Base-by-base conservation (phyloP, 805 yeast genomes). In the Kazachstania taianensis region DNA sequence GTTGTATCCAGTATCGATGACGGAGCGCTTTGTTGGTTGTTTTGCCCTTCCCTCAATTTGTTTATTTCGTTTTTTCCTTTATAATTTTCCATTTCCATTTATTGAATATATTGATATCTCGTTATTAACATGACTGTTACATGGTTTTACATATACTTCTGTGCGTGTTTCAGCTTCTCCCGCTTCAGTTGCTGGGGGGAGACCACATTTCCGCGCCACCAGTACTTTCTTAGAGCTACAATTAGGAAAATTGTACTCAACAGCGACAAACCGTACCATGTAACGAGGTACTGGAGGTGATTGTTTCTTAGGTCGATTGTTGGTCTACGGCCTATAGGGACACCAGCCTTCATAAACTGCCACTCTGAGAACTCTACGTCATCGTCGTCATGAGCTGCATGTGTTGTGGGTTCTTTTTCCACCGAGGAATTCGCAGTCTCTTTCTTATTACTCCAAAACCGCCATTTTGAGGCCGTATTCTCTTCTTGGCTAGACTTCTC, bases 201-300 rank as follows among this genome's bases (percentile, higher is more conserved):
- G 1, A 57, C 35, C 7, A 56, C 59, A 7, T 48, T 41, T 14
- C 58, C 57, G 3, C 40, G 41, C 38, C 46, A 49, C 31, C 39
- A 37, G 29, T 41, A 42, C 50, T 72, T 73, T 42, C 60, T 66
- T 39, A 78, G 45, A 14, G 78, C 71, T 20, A 71, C 52, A 19
- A 68, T 45, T 23, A 92, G 67, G 59, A 85, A 71, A 23, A 80
- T 73, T 1, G 86, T 49, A 25, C 94, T 80, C 26, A 83, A 72
- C 28, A 81, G 49, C 2, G 86, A 75, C 29, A 89, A 70, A 0
- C 96, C 94, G 56, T 83, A 89, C 98, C 98, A 92, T 0, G 98
- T 92, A 15, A 85, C 75, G 51, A 92, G 63, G 56, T 92, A 92
- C 57, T 89, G 95, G 57, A 87, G 61, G 54, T 92, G 98, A 53